Conservation (phyloP, 805 yeast genomes). For the Yarrowia porcina region DNA sequence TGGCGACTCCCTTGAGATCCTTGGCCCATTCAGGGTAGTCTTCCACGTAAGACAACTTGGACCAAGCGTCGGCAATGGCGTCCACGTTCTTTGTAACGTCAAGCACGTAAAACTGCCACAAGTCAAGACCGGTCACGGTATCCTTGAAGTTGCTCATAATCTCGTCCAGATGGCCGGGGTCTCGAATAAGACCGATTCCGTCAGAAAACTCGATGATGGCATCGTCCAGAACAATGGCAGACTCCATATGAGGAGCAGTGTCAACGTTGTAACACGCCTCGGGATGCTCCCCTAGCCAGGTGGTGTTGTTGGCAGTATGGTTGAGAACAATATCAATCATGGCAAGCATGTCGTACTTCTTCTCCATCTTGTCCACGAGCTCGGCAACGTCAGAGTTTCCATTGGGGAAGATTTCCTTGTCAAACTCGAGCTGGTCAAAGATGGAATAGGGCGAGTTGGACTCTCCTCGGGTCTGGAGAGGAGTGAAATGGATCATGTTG, state of each 20-base stretch:
- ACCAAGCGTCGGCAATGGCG: constrained; percentile 34
- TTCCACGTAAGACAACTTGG: constrained; percentile 26
- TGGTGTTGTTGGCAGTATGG: constrained; percentile 89
- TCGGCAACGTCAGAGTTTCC: constrained; percentile 52
- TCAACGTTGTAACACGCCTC: constrained; percentile 82
- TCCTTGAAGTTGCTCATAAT: constrained; percentile 64
- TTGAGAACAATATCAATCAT: constrained; percentile 92
- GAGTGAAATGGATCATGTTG: constrained; percentile 96
- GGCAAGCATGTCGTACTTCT: constrained; percentile 61
- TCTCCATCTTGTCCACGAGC: constrained; percentile 51
- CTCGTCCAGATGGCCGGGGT: constrained; percentile 52
- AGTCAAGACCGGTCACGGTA: constrained; percentile 61
- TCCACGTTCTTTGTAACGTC: constrained; percentile 48
- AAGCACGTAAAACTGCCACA: constrained; percentile 88
- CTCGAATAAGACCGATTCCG: constrained; percentile 55
- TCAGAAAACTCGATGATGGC: constrained; percentile 63
- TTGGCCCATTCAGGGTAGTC: constrained; percentile 31
- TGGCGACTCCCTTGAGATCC: constrained; percentile 46
- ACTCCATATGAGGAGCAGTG: constrained; percentile 83
- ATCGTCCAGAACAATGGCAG: constrained; percentile 82
- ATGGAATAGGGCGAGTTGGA: constrained; percentile 93
- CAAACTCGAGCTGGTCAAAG: constrained; percentile 78
- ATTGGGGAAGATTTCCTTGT: constrained; percentile 56
- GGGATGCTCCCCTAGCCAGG: constrained; percentile 82
- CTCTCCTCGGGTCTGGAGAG: constrained; percentile 82